Evolutionary conservation across 1,139 yeast genomes (phyloP), one percentile per base, ranked within the genome.

Genomic region (Suhomyces terraborum): DNA sequence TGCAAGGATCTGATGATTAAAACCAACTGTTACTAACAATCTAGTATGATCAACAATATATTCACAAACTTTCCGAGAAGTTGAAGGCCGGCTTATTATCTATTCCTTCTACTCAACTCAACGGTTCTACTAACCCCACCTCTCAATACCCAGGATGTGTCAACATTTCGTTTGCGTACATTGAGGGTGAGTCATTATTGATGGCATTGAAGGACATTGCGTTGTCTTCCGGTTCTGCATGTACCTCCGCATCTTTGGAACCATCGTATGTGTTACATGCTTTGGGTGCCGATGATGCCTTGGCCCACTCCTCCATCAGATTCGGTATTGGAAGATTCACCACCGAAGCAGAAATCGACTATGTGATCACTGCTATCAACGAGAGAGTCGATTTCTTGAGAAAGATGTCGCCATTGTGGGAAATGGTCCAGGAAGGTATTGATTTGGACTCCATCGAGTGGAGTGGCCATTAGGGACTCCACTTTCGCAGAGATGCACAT

Each of bases 181-280:
- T 93, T 54, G 99, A 93, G 72, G 99, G 99, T 54, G 99, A 93
- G 69, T 91, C 98, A 0, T 75, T 93, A 54, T 74, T 93, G 56
- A 93, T 93, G 99, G 98, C 98, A 1, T 79, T 93, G 59, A 91
- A 93, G 61, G 98, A 93, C 62, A 88, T 93, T 59, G 98, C 98
- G 0, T 77, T 93, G 52, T 85, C 95, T 47, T 88, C 96, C 3
- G 98, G 98, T 25, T 88, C 97, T n/a, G 98, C 98, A 3, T 93
- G 99, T 75, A 93, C 99, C 6, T 91, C 98, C 25, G 98, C 98
- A 0, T 91, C 98, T 6, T 77, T 93, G 56, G 99, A 93, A 66
- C 99, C 99, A 20, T 88, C 96, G 2, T 93, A 93, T 56, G 99
- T 93, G 28, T 76, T 93, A 57, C 95, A 93, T 55, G 98, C 98